Conservation (phyloP, 179 eudicot species). For the Beta corolliflora region DNA sequence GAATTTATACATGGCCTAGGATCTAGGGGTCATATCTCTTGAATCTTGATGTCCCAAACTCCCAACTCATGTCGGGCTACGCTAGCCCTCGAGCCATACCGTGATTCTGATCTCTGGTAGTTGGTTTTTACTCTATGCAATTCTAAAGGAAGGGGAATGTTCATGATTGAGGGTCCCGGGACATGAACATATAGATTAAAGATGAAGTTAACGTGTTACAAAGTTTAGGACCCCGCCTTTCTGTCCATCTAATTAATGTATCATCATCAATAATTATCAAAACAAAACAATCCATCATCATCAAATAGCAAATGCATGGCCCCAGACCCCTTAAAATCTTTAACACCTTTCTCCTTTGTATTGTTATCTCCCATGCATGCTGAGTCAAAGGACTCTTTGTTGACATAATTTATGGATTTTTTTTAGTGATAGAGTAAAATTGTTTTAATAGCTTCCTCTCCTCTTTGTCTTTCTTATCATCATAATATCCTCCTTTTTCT, state of each 20-base stretch:
- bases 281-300: too few species aligned
- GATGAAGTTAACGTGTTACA: slow-evolving; percentile 16
- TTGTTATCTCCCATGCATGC: slow-evolving; percentile 18
- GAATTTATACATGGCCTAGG: too few species aligned
- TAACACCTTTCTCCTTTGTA: neutral
- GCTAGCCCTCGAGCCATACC: too few species aligned
- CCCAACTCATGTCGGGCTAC: too few species aligned
- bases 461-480: neutral
- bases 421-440: neutral
- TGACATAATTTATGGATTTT: slow-evolving; percentile 27
- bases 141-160: neutral
- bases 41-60: too few species aligned
- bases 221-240: neutral
- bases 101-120: too few species aligned
- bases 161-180: neutral
- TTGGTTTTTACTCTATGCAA: too few species aligned
- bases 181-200: neutral
- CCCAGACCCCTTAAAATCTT: neutral
- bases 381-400: slow-evolving; percentile 35
- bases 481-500: too few species aligned
- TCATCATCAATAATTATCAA: neutral
- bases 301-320: neutral
- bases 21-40: too few species aligned
- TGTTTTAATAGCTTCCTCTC: neutral
- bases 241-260: neutral